A percentile compares a stretch with the other conserved stretches of the same genome.
Evolutionary conservation across 805 yeast genomes (phyloP).

Genomic region (Vanderwaltozyma verrucispora): DNA sequence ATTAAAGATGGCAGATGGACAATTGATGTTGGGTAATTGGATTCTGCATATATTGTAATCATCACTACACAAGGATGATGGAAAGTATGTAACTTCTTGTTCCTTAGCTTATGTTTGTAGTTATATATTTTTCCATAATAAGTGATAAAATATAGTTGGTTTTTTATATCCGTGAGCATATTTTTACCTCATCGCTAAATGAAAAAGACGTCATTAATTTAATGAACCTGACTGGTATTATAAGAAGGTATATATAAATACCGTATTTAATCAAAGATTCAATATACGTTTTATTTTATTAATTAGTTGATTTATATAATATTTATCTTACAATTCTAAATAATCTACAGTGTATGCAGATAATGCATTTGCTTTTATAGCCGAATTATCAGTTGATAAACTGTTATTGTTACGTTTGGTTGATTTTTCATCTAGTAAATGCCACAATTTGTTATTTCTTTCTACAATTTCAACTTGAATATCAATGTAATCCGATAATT

Average conservation of each 20-base stretch:
- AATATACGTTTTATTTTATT: too few relatives aligned
- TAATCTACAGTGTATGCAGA: conserved; percentile 25
- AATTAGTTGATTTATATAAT: background rate
- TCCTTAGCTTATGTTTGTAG: too few relatives aligned
- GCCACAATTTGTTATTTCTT: conserved; percentile 24
- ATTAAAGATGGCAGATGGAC: conserved; percentile 5
- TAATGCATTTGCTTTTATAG: conserved; percentile 8
- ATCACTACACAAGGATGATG: too few relatives aligned
- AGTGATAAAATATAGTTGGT: too few relatives aligned
- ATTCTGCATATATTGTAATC: conserved; percentile 4
- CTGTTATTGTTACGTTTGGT: conserved; percentile 3
- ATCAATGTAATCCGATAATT: conserved; percentile 18
- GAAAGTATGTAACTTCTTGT: too few relatives aligned
- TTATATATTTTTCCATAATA: too few relatives aligned
- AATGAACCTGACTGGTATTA: too few relatives aligned
- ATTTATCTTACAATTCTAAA: conserved; percentile 13
- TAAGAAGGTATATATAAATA: too few relatives aligned
- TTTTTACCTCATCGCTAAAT: too few relatives aligned
- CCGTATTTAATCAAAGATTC: too few relatives aligned
- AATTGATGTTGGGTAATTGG: conserved; percentile 14
- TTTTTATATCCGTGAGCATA: too few relatives aligned
- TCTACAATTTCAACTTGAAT: conserved; percentile 20
- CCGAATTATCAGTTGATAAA: conserved; percentile 3
- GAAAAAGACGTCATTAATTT: too few relatives aligned
- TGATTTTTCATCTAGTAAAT: conserved; percentile 14